Evolutionary conservation across 257 asterid species (phyloP), one percentile per base, ranked within the genome.

Genomic region (Salvia miltiorrhiza): DNA sequence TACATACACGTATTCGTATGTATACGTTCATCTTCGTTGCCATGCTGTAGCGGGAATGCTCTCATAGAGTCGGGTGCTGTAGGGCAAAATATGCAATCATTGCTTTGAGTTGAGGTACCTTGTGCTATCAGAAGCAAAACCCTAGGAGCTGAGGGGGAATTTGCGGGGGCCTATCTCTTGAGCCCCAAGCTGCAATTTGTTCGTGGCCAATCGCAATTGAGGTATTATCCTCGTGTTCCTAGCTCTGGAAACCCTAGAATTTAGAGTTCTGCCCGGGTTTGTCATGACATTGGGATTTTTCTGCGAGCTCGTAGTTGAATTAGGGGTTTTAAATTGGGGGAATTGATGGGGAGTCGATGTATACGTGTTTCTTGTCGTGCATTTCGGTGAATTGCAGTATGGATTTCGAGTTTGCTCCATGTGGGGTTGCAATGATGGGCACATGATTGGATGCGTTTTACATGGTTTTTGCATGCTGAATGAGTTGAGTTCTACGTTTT

Each of bases 31-130:
- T 71, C 62, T 74, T 66, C 57, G 24, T 71, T 26, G 53, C 47
- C 74, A 50, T 76, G 74, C 59, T 48, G 14, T 48, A 64, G 66
- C 57, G 48, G 69, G 7, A 76, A 65, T 81, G 61, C 66, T 79
- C 37, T 67, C 45, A 58, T 43, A 53, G 44, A 47, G 77, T 49
- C 23, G 66, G 69, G 71, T 63, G 64, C 65, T 33, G 39, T 69
- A 48, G 73, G 82, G 76, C 69, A 65, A 21, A 37, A 63, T 24
- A 64, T 47, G 47, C 62, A 41, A 49, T 58, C 62, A 55, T 72
- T 68, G 69, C 75, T 76, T 59, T 69, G 79, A 80, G 81, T 74
- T 83, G 81, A 70, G 82, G 82, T 82, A 64, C 77, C 69, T 41
- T 70, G 58, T 76, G 82, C 55, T 78, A 64, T 78, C 86, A 79